These are phyloP conservation scores for Chaetomium sp. DNA, from an alignment of 2,329 filamentous ascomycete genomes.

Conservation along the genomic window DNA sequence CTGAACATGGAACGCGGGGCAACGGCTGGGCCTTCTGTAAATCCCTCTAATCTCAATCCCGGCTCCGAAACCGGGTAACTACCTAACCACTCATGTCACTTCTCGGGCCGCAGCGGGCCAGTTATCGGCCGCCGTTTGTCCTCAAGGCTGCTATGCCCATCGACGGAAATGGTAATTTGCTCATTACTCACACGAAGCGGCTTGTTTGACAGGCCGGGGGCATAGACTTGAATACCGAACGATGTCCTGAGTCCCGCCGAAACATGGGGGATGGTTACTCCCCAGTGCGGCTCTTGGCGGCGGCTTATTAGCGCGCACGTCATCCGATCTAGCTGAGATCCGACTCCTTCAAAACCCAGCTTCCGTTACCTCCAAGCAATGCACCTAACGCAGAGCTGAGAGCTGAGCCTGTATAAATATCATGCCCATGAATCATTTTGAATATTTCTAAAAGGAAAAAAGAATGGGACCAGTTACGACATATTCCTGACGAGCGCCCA, in stretches of 20 bases:
- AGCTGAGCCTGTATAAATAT: neutral
- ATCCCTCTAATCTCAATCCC: conserved; percentile 14
- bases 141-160: neutral
- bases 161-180: neutral
- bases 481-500: too few species aligned
- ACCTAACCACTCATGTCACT: neutral
- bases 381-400: neutral
- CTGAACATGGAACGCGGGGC: conserved; percentile 8
- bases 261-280: conserved; percentile 1
- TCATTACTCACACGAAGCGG: neutral
- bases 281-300: conserved; percentile 4
- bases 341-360: neutral
- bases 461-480: too few species aligned
- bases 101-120: neutral
- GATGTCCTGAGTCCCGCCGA: neutral
- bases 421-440: too few species aligned
- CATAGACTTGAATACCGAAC: neutral
- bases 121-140: neutral
- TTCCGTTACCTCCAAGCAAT: neutral
- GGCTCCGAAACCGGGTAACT: conserved; percentile 21
- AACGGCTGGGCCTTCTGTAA: conserved; percentile 5
- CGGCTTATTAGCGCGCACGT: conserved; percentile 12
- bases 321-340: neutral
- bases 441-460: too few species aligned
- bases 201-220: neutral